Percentiles rank a stretch among this genome's conserved stretches.
Evolutionary conservation across 2,329 filamentous ascomycete genomes (phyloP).

Genomic region (Claviceps humidiphila): DNA sequence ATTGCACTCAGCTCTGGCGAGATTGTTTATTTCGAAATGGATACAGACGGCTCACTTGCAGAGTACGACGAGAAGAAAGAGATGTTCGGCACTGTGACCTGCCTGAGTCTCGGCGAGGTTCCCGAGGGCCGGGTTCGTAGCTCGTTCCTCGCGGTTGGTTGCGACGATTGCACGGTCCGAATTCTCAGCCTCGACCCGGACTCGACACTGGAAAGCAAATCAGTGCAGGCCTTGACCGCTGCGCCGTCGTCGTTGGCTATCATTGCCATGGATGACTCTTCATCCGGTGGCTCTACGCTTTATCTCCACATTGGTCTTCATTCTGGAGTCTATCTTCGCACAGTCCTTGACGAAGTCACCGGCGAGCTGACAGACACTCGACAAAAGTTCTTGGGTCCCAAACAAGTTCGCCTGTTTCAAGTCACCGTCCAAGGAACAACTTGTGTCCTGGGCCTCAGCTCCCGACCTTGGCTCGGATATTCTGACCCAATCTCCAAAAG

Average conservation of each 20-base stretch:
- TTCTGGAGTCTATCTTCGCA: constrained; percentile 90
- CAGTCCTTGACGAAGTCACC: constrained; percentile 86
- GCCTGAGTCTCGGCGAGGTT: constrained; percentile 83
- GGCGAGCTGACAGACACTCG: constrained; percentile 91
- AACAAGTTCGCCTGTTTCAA: constrained; percentile 77
- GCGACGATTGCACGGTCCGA: constrained; percentile 90
- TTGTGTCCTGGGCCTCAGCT: constrained; percentile 80
- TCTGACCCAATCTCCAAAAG: constrained; percentile 74
- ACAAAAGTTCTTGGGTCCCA: constrained; percentile 86
- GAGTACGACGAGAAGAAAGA: constrained; percentile 93
- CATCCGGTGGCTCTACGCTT: constrained; percentile 72
- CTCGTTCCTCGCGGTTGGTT: constrained; percentile 89
- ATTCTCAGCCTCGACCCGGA: constrained; percentile 85
- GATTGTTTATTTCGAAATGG: constrained; percentile 97
- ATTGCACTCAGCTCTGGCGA: constrained; percentile 91
- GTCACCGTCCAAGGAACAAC: constrained; percentile 78
- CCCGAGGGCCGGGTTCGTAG: constrained; percentile 81
- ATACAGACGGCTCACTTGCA: constrained; percentile 74
- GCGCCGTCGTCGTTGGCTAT: constrained; percentile 81
- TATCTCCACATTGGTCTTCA: constrained; percentile 94
- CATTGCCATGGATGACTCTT: constrained; percentile 91
- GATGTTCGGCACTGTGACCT: constrained; percentile 91
- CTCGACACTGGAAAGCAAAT: constrained; percentile 82
- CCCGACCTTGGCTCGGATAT: constrained; percentile 92
- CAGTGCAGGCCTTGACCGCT: constrained; percentile 83